phyloP scores from a whole-genome alignment of 2,329 filamentous ascomycete genomes.

The Talaromyces sp. region DNA sequence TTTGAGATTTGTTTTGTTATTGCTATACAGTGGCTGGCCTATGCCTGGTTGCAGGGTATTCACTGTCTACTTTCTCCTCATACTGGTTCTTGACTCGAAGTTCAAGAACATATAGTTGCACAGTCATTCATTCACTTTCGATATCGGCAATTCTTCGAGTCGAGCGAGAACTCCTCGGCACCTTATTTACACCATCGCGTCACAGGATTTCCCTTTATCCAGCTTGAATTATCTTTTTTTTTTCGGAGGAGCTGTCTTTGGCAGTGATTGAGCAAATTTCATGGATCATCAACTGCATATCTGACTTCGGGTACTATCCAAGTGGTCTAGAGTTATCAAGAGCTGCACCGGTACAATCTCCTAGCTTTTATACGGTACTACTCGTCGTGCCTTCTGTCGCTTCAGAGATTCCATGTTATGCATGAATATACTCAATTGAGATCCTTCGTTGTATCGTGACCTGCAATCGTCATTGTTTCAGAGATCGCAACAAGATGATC shows the following conservation, averaged over 20 bases:
- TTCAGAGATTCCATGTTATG: not conserved
- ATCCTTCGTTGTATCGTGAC: not conserved
- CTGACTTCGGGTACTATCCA: slow-evolving; percentile 1
- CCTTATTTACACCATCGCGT: not conserved
- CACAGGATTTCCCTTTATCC: not conserved
- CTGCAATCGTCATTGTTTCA: slow-evolving; percentile 4
- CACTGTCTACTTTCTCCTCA: not conserved
- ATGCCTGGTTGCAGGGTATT: slow-evolving; percentile 13
- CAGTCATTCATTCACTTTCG: not conserved
- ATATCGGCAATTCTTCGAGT: not conserved
- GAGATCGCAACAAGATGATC: slow-evolving; percentile 29
- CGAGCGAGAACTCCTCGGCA: not conserved
- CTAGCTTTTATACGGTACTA: not conserved
- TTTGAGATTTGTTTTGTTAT: not conserved
- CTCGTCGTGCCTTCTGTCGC: not conserved
- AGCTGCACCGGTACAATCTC: not conserved
- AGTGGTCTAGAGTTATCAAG: slow-evolving; percentile 1
- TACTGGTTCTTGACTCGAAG: not conserved
- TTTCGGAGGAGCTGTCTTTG: not conserved
- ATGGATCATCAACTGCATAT: not conserved
- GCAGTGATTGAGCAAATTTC: not conserved
- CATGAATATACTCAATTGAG: not conserved
- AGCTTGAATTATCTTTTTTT: not conserved
- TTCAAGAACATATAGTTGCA: too few species aligned
- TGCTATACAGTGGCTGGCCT: not conserved